A percentile compares a stretch with the other conserved stretches of the same genome.
Conservation (phyloP, 2,329 filamentous ascomycete species). For the Saccharata proteae region DNA sequence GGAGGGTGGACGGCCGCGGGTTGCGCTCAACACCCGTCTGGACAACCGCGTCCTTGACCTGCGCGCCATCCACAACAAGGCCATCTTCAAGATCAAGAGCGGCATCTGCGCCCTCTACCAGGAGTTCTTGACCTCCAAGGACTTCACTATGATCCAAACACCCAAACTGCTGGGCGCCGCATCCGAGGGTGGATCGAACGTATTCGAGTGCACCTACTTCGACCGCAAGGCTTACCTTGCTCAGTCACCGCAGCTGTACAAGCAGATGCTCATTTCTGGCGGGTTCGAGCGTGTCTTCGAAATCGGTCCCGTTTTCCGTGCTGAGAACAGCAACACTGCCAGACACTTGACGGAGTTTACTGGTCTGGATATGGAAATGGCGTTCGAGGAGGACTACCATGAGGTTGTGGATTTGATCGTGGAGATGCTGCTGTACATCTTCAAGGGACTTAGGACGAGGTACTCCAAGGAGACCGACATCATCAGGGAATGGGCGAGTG, state of each 20-base stretch:
- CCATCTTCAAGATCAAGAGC: conserved; percentile 61
- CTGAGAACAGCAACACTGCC: conserved; percentile 77
- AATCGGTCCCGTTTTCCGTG: conserved; percentile 70
- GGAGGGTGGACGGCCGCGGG: conserved; percentile 50
- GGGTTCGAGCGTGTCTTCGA: conserved; percentile 67
- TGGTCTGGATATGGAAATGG: conserved; percentile 83
- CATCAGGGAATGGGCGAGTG: conserved; percentile 39
- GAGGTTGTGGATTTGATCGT: conserved; percentile 65
- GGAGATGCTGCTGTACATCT: conserved; percentile 64
- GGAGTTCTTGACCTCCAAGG: conserved; percentile 62
- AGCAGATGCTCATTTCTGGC: conserved; percentile 74
- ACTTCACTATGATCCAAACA: conserved; percentile 77
- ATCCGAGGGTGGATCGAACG: conserved; percentile 84
- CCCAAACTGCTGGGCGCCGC: conserved; percentile 82
- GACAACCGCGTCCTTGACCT: conserved; percentile 92
- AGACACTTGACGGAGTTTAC: conserved; percentile 83
- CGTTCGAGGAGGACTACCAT: conserved; percentile 65
- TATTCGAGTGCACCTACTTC: conserved; percentile 87
- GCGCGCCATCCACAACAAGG: conserved; percentile 80
- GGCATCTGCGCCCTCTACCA: conserved; percentile 59
- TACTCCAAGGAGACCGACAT: conserved; percentile 63
- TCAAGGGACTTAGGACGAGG: conserved; percentile 55
- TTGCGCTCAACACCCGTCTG: conserved; percentile 71
- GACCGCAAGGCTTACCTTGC: conserved; percentile 69
- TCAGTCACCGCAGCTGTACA: conserved; percentile 76